Percentiles rank a stretch among this genome's conserved stretches.
Evolutionary conservation across 2,329 filamentous ascomycete species (phyloP).

Genomic region (Calonectria multiphialidica): DNA sequence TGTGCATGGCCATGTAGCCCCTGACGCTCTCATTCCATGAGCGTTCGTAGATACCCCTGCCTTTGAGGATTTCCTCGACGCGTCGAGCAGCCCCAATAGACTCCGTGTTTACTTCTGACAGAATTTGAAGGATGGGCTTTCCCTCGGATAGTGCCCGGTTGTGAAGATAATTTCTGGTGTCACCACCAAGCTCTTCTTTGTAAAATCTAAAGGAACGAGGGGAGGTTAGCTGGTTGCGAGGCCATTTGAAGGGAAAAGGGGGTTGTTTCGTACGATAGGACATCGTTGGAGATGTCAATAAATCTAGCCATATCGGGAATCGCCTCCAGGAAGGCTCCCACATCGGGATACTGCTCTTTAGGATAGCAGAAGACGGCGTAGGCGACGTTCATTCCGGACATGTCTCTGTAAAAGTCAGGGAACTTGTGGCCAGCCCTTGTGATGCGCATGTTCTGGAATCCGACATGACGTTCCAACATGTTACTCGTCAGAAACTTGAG

Average conservation of each 20-base stretch:
- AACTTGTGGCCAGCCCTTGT: conserved; percentile 11
- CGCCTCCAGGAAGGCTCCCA: conserved; percentile 10
- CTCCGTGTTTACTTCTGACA: conserved; percentile 7
- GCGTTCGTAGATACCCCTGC: conserved; percentile 17
- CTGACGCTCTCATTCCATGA: conserved; percentile 17
- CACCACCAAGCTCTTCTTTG: conserved; percentile 17
- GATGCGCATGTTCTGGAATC: conserved; percentile 15
- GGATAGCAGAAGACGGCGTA: conserved; percentile 20
- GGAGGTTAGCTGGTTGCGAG: no score
- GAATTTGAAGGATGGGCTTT: conserved; percentile 10
- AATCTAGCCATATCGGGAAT: conserved; percentile 5
- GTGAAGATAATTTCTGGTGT: conserved; percentile 17
- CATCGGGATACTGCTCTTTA: conserved; percentile 11
- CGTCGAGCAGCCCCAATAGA: conserved; percentile 8
- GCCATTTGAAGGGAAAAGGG: no score
- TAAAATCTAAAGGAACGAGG: neutral
- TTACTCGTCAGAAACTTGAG: conserved; percentile 21
- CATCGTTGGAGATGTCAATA: neutral
- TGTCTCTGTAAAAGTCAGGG: conserved; percentile 15
- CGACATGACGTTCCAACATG: conserved; percentile 7
- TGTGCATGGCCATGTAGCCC: conserved; percentile 22
- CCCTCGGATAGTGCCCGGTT: conserved; percentile 4
- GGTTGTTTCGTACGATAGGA: neutral
- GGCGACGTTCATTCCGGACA: conserved; percentile 15
- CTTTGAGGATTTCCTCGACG: conserved; percentile 18